Base-by-base conservation (phyloP, 225 moss, liverwort and hornwort genomes). In the Marchantia polymorpha region DNA sequence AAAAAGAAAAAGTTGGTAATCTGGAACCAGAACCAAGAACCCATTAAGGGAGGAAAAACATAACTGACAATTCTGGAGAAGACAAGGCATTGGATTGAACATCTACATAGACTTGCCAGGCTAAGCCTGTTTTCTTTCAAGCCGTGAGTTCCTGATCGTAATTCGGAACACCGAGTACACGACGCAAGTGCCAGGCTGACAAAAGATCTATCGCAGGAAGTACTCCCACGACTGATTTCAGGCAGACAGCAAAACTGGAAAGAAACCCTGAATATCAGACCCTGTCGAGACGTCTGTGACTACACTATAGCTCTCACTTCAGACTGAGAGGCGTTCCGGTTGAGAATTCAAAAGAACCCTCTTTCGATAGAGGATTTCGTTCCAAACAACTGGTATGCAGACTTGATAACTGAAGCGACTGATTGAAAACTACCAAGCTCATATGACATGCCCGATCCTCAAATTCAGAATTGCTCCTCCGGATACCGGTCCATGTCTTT, bases 401-500 rank as follows among this genome's bases (percentile, higher is more conserved):
- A 23, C 51, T 15, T 51, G 52, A 14, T 55, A 17, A 75, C 56
- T 58, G 31, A 78, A 60, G 23, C 71, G 82, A 78, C 79, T 79
- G 79, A 85, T 81, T 77, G 75, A 75, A 82, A 83, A 83, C 83
- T 80, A 80, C 83, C 83, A 83, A 80, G 83, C 83, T 83, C 83
- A 83, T 66, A 83, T 80, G 80, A 80, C 75, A 83, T 80, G 78
- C 63, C 81, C 81, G 47, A 23, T 72, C 52, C 6, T 8, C 4
- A 26, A 26, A 25, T 52, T 64, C 64, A 64, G 7, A 12, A 56
- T 6, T 13, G 56, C 49, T 73, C 23, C 25, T 73, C 27, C 53
- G 13, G 12, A 73, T 5, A 1, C 27, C 53, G 54, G 13, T 73
- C 53, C 29, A 12, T 73, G 53, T 54, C 19, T 75, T 59, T 59